Percentiles rank a stretch among this genome's conserved stretches.
These are phyloP conservation scores for Nothomitra cinnamomea DNA, from an alignment of 2,329 filamentous ascomycete genomes.

Conservation along the genomic window DNA sequence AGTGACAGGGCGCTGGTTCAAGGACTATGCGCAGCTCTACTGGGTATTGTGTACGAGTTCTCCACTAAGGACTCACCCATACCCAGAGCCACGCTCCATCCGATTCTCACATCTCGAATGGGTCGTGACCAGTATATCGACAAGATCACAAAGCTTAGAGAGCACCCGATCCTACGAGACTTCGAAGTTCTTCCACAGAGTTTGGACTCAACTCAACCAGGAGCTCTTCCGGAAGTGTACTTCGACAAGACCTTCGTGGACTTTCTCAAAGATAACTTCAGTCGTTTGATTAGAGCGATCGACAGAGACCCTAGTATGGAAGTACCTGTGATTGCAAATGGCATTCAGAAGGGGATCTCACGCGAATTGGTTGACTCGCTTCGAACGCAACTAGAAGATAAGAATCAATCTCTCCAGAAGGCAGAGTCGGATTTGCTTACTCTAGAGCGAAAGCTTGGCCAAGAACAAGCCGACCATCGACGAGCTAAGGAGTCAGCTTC, in stretches of 20 bases:
- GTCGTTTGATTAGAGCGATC: constrained; percentile 64
- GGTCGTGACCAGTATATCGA: constrained; percentile 80
- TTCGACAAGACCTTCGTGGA: constrained; percentile 80
- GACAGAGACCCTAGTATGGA: constrained; percentile 84
- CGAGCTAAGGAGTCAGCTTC: constrained; percentile 42
- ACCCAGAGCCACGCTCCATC: constrained; percentile 61
- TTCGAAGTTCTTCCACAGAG: constrained; percentile 74
- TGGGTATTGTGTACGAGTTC: constrained; percentile 89
- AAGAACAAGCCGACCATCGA: constrained; percentile 57
- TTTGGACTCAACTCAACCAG: constrained; percentile 32
- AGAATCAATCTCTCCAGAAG: constrained; percentile 41
- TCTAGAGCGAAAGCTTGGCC: constrained; percentile 39
- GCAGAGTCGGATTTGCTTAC: constrained; percentile 37
- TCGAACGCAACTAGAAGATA: constrained; percentile 59
- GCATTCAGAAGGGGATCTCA: constrained; percentile 79
- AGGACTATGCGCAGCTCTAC: constrained; percentile 66
- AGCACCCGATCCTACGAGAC: constrained; percentile 65
- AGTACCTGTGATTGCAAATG: constrained; percentile 62
- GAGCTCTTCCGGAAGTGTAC: constrained; percentile 58
- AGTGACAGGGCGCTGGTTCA: constrained; percentile 51
- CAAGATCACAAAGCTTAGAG: constrained; percentile 58
- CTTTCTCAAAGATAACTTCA: constrained; percentile 93
- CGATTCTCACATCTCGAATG: constrained; percentile 57
- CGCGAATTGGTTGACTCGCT: constrained; percentile 80
- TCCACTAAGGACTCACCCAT: constrained; percentile 95